Base-by-base conservation (phyloP, 2,329 filamentous ascomycete genomes). In the Dactylellina cionopaga region DNA sequence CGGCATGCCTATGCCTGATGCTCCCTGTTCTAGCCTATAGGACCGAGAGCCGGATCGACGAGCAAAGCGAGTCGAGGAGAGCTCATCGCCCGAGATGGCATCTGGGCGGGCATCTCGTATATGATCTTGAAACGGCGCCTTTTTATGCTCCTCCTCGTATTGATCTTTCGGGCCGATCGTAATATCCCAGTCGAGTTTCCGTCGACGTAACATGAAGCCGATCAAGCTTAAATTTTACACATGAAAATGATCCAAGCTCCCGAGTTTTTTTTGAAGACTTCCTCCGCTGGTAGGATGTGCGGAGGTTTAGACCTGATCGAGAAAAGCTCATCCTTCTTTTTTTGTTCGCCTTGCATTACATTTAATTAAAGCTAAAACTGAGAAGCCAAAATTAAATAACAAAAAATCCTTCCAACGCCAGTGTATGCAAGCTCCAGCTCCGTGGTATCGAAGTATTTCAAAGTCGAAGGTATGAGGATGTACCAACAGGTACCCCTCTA, bases 271-370 rank as follows among this genome's bases (percentile, higher is more conserved):
- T n/a, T n/a, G n/a, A n/a, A n/a, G n/a, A n/a, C n/a, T n/a, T 27
- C 15, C 43, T 13, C 43, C 19, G n/a, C 43, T 49, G 65, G 39
- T 58, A 49, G 59, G 58, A 71, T 63, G 27, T 29, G 56, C 66
- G 65, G 65, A 70, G 65, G 63, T 70, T 70, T 70, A 70, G 41
- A 63, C 66, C 52, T 27, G 44, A 71, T 71, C 47, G 6, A 70
- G 65, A 56, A 63, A 64, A 43, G 43, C 62, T 51, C 62, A 58
- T 66, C 51, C 10, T 22, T 47, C 39, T 37, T 25, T 39, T 41
- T 51, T n/a, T n/a, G n/a, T n/a, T n/a, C n/a, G n/a, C 43, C 62
- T 56, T 56, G 59, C 47, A 63, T 63, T 37, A 27, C n/a, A n/a
- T n/a, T n/a, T n/a, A n/a, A n/a, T n/a, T n/a, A n/a, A n/a, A n/a